Evolutionary conservation across 192 early-diverging fungal species (phyloP), one percentile per base, ranked within the genome.

Genomic region (Cladochytrium replicatum): DNA sequence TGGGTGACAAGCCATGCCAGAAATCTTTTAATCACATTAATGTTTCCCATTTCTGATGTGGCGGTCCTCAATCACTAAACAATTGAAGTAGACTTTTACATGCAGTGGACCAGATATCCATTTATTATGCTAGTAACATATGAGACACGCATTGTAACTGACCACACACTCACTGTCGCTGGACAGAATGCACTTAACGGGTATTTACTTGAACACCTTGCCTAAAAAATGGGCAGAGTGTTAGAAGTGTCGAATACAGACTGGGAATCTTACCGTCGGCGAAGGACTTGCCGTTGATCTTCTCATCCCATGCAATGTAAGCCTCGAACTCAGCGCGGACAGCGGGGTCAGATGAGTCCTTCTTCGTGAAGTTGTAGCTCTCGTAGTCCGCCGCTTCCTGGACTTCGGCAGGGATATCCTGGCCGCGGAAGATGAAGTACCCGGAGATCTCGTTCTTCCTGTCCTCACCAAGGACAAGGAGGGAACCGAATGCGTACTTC

Each of bases 401-500:
- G 55, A 87, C 68, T 61, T 86, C 85, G 48, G 70, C 72, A 17
- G 89, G 88, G 50, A 91, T 66, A 52, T 80, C 84, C 58, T 78
- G 64, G 32, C 92, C 92, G 64, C 90, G 86, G 69, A 92, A 77
- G 22, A 96, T 81, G 71, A 91, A 96, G 87, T 89, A 88, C 65
- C 92, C 92, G 55, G 79, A 68, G 77, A 96, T 93, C 67, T 72
- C 67, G 83, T 88, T 93, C 58, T 85, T 74, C 71, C 84, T 75
- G 64, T 90, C 78, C 61, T 78, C 69, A 52, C 92, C 92, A 55
- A 86, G 66, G 32, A 87, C 83, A 19, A 89, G 55, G 58, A 96
- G 68, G 54, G 71, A 77, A 48, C 88, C 92, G 64, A 96, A 96
- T 48, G 89, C 88, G 67, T 92, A 96, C 80, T 96, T 96, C 65